Base-by-base conservation (phyloP, 352 stramenopile species). In the Thalassiosira sp. region DNA sequence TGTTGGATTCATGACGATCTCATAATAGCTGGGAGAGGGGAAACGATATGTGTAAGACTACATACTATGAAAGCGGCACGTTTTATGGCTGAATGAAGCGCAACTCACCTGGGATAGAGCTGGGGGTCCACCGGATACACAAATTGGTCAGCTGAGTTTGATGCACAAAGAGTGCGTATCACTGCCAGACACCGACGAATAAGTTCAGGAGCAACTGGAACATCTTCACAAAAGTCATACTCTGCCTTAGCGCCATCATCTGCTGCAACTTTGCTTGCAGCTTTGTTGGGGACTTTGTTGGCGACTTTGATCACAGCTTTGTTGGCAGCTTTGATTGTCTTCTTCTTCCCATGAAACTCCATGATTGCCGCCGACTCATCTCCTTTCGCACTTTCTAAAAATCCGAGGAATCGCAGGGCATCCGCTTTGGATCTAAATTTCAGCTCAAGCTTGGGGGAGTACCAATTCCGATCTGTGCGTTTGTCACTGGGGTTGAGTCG, bases 41-140 rank as follows among this genome's bases (percentile, higher is more conserved):
- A 71, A 1, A 59, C 20, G n/a, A 43, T 24, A 25, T 24, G 28
- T 13, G n/a, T 54, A 5, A 53, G 57, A 13, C 6, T 0, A 40
- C 46, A 16, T 18, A 53, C 31, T 31, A 15, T 11, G 27, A 58
- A 58, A 58, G 13, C 37, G n/a, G 24, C 13, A 57, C 18, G 37
- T 20, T 5, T 2, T 11, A 20, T 42, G 13, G 37, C 5, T n/a
- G 37, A 15, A 58, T 28, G 6, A 42, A 43, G 49, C 33, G 1
- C 1, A 42, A 76, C 76, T 79, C 69, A 84, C 76, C 68, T 73
- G 46, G 86, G 89, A 72, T 91, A 91, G 13, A 83, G 82, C 48
- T 94, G 89, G 22, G 89, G 86, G 70, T 94, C 89, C 16, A 92
- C 86, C 16, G 89, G 89, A 65, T 89, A 91, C 5, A 92, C 61